Percentiles rank a stretch among this genome's conserved stretches.
phyloP scores from a whole-genome alignment of 192 early-diverging fungal genomes.

The Linnemannia hyalina region DNA sequence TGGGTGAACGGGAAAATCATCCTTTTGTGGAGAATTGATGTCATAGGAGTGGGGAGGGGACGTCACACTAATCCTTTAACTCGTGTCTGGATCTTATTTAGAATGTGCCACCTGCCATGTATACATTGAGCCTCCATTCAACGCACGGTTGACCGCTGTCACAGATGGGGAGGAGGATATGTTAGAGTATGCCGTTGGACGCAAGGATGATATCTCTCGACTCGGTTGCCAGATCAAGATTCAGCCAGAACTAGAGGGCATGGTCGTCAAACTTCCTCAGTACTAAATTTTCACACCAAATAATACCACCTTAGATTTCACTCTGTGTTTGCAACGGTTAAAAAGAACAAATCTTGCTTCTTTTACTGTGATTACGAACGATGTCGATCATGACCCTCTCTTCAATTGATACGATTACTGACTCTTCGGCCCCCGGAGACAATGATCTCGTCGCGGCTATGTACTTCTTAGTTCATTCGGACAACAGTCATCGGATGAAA shows the following conservation, averaged over 20 bases:
- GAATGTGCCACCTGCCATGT: slow-evolving; percentile 77
- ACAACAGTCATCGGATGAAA: too few relatives aligned
- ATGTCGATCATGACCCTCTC: neutral
- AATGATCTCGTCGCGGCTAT: too few relatives aligned
- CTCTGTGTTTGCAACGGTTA: too few relatives aligned
- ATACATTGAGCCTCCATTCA: slow-evolving; percentile 61
- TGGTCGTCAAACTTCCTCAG: slow-evolving; percentile 50
- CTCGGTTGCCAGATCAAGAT: slow-evolving; percentile 58
- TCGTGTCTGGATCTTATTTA: slow-evolving; percentile 3
- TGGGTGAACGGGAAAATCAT: neutral
- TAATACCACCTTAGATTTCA: neutral
- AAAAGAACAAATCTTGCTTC: too few relatives aligned
- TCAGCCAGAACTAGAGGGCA: slow-evolving; percentile 48
- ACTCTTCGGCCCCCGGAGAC: too few relatives aligned
- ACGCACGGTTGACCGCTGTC: slow-evolving; percentile 51
- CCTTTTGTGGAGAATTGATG: neutral
- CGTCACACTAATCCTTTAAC: neutral
- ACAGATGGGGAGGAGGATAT: slow-evolving; percentile 72
- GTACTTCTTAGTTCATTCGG: too few relatives aligned
- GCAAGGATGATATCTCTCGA: slow-evolving; percentile 41
- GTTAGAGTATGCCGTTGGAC: slow-evolving; percentile 68
- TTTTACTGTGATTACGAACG: neutral
- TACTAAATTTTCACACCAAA: slow-evolving; percentile 18
- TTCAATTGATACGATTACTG: too few relatives aligned
- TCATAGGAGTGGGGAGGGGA: neutral